Evolutionary conservation across 768 basidiomycete genomes (phyloP).

Genomic region (Kwoniella bestiolae): DNA sequence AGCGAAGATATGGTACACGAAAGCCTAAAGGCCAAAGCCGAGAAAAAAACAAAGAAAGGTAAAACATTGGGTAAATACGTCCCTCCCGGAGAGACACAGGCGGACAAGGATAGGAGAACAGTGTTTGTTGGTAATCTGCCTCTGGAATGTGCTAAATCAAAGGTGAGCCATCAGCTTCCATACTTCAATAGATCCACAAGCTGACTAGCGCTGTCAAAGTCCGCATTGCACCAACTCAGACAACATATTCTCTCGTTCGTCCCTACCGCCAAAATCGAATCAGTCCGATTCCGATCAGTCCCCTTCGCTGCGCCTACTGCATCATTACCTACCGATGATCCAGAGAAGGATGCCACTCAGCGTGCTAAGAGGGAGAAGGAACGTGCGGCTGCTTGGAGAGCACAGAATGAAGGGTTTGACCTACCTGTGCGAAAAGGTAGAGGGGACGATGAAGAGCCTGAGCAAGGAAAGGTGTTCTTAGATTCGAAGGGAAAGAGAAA

Average conservation of each 20-base stretch:
- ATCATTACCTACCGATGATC: constrained; percentile 61
- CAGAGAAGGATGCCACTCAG: constrained; percentile 43
- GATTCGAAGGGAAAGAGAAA: constrained; percentile 86
- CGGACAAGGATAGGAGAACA: constrained; percentile 76
- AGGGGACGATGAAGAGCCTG: constrained; percentile 60
- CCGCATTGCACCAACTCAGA: constrained; percentile 73
- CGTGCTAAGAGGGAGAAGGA: constrained; percentile 53
- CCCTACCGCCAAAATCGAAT: constrained; percentile 82
- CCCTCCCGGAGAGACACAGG: constrained; percentile 72
- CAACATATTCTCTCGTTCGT: constrained; percentile 74
- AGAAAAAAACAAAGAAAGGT: constrained; percentile 44
- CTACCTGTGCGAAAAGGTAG: constrained; percentile 59
- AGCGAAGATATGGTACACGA: constrained; percentile 68
- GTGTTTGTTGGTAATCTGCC: constrained; percentile 90
- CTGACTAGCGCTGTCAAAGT: background rate
- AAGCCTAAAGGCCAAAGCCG: constrained; percentile 59
- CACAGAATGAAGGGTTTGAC: constrained; percentile 59
- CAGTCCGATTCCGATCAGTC: constrained; percentile 88
- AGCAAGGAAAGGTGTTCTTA: constrained; percentile 65
- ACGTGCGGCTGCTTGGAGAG: constrained; percentile 55
- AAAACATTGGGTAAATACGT: constrained; percentile 60
- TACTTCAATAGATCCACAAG: background rate
- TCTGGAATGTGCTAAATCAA: constrained; percentile 73
- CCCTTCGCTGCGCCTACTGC: constrained; percentile 84
- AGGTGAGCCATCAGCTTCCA: constrained; percentile 62